Percentiles rank a stretch among this genome's conserved stretches.
Conservation (phyloP, 345 rosid genomes). For the Pugionium dolabratum region DNA sequence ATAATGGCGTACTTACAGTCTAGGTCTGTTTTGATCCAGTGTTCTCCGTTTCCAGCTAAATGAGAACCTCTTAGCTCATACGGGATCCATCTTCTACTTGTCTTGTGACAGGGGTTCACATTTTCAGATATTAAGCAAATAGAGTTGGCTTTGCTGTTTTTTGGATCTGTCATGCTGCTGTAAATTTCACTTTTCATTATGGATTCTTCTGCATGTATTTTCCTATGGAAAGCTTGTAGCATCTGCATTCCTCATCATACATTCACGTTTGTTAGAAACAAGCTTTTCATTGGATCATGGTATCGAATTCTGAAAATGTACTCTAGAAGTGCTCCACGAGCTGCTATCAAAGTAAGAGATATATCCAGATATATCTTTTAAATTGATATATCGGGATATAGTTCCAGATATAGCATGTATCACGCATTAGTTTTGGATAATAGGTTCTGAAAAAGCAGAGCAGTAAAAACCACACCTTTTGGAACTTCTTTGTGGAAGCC, state of each 20-base stretch:
- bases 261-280: constrained; percentile 20
- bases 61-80: constrained; percentile 38
- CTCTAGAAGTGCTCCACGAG: constrained; percentile 1
- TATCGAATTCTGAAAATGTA: constrained; percentile 3
- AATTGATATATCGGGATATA: constrained; percentile 2
- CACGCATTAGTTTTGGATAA: not conserved
- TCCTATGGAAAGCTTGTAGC: constrained; percentile 62
- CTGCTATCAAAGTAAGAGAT: constrained; percentile 11
- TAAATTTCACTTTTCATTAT: constrained; percentile 19
- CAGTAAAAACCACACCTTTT: constrained; percentile 54
- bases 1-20: constrained; percentile 68
- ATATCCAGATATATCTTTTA: not conserved
- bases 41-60: constrained; percentile 52
- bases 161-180: constrained; percentile 36
- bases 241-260: constrained; percentile 55
- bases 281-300: constrained; percentile 15
- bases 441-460: constrained; percentile 3
- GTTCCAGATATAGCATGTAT: constrained; percentile 20
- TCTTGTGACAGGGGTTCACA: constrained; percentile 36
- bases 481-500: constrained; percentile 54
- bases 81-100: constrained; percentile 44
- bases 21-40: constrained; percentile 93
- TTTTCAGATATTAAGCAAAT: constrained; percentile 39
- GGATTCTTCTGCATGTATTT: constrained; percentile 72
- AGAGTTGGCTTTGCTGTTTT: constrained; percentile 38